These are phyloP conservation scores for Aspergillus texensis DNA, from an alignment of 2,329 filamentous ascomycete genomes.

Conservation along the genomic window DNA sequence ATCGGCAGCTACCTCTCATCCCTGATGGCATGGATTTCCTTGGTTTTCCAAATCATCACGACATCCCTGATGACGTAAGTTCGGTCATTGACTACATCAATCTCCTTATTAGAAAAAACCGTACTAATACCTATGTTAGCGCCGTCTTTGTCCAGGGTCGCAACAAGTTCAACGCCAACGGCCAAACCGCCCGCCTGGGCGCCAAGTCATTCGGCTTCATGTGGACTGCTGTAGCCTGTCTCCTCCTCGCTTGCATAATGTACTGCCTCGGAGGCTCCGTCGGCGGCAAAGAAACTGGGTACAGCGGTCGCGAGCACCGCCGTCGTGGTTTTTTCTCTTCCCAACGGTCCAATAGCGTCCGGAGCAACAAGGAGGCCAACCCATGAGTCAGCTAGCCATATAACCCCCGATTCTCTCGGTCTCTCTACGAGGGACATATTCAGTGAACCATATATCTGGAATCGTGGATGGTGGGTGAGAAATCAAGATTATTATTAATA, in stretches of 20 bases:
- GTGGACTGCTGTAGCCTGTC: conserved; percentile 60
- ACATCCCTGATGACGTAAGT: conserved; percentile 66
- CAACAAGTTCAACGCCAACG: conserved; percentile 55
- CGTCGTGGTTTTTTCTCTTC: conserved; percentile 43
- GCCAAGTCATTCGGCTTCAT: conserved; percentile 63
- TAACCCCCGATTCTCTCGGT: neutral
- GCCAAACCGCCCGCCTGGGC: conserved; percentile 55
- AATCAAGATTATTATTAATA: neutral
- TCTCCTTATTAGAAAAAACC: neutral
- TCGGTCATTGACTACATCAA: neutral
- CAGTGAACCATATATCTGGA: neutral
- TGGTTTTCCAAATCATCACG: conserved; percentile 62
- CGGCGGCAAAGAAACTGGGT: conserved; percentile 35
- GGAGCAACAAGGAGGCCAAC: conserved; percentile 33
- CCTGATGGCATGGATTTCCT: conserved; percentile 54
- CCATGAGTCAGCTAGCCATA: conserved; percentile 22
- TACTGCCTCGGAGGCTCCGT: conserved; percentile 56
- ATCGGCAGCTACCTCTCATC: conserved; percentile 56
- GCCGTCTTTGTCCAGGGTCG: conserved; percentile 63
- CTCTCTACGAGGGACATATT: too few species aligned
- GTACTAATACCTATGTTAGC: conserved; percentile 41
- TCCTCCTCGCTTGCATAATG: conserved; percentile 58
- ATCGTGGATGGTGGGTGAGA: neutral
- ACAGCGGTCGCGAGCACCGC: conserved; percentile 39
- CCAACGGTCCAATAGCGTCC: conserved; percentile 30